Evolutionary conservation across 768 basidiomycete genomes (phyloP).

Genomic region (Boletus coccyginus): DNA sequence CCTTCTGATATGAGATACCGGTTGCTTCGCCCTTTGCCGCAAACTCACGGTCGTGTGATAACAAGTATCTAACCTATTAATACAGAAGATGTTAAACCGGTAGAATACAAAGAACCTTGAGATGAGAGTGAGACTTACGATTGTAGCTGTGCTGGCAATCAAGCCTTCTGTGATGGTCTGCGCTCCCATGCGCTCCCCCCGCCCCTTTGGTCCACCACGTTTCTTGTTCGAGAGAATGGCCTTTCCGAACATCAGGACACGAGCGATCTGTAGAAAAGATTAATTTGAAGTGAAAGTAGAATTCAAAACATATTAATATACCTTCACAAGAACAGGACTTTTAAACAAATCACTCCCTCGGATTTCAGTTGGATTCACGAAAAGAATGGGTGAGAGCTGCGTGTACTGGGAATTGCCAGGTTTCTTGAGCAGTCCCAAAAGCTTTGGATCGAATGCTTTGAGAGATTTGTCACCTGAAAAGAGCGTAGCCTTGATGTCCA

Average conservation of each 20-base stretch:
- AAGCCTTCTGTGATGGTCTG: no score
- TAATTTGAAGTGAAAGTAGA: no score
- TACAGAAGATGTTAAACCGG: no score
- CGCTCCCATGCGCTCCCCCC: background rate
- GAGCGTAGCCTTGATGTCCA: background rate
- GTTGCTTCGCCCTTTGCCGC: no score
- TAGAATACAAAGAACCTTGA: no score
- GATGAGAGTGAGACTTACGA: no score
- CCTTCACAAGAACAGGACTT: background rate
- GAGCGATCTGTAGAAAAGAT: background rate
- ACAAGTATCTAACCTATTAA: no score
- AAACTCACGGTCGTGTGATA: no score
- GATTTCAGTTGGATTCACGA: background rate
- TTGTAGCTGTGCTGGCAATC: no score
- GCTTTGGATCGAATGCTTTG: background rate
- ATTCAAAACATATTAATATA: background rate
- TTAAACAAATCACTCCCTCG: background rate
- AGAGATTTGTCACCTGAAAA: background rate
- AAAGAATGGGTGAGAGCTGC: background rate
- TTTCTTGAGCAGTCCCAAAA: background rate
- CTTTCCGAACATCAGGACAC: background rate
- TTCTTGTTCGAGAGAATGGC: background rate
- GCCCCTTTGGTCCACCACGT: background rate
- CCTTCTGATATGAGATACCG: no score
- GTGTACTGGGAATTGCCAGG: background rate